These are phyloP conservation scores for Chondrus crispus DNA, from an alignment of 23 red algal genomes.

Conservation along the genomic window DNA sequence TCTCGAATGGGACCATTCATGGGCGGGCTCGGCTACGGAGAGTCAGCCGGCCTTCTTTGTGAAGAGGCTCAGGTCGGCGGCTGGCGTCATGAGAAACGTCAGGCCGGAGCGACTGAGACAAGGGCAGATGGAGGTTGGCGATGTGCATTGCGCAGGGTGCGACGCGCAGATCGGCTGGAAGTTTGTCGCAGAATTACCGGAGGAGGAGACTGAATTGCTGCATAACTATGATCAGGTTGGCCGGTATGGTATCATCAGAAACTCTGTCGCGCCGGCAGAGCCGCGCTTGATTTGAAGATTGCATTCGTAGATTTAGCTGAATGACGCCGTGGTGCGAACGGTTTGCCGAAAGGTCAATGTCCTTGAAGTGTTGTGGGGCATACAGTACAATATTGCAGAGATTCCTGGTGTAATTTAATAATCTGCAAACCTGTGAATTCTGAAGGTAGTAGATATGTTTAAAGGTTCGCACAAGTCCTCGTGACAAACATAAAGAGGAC, in stretches of 20 bases:
- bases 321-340: too few species aligned
- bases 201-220: not conserved
- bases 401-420: too few species aligned
- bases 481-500: too few species aligned
- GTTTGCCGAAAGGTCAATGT: too few species aligned
- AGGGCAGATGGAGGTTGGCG: constrained; percentile 52
- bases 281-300: too few species aligned
- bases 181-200: constrained; percentile 36
- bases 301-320: too few species aligned
- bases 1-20: constrained; percentile 69
- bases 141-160: constrained; percentile 49
- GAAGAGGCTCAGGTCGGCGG: constrained; percentile 16
- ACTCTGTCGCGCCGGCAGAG: constrained; percentile 41
- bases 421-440: too few species aligned
- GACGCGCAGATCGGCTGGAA: constrained; percentile 52
- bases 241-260: constrained; percentile 54
- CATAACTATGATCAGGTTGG: constrained; percentile 67
- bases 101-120: constrained; percentile 33
- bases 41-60: constrained; percentile 62
- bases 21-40: constrained; percentile 42
- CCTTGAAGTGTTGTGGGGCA: too few species aligned
- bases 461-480: too few species aligned
- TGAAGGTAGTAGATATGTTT: too few species aligned
- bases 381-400: too few species aligned
- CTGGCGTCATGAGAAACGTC: constrained; percentile 13